Evolutionary conservation across 306 rosid species (phyloP), one percentile per base, ranked within the genome.

Genomic region (Citrullus mucosospermus): DNA sequence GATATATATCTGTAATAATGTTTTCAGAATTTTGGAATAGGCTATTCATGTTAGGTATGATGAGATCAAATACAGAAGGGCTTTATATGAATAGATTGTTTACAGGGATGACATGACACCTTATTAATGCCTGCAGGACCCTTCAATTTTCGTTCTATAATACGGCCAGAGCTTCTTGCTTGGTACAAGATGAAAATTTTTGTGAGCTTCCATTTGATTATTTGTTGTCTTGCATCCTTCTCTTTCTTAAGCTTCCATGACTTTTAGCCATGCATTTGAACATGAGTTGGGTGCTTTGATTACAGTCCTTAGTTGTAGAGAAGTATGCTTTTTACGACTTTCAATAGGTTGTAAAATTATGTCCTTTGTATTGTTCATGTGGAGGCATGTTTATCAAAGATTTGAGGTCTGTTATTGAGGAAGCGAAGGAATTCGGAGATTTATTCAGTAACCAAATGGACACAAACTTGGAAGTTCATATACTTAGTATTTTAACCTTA

Each of bases 41-140:
- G 78, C 62, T 50, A 74, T 74, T 74, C 43, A 50, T 74, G 62
- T 30, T 54, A 74, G 78, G 60, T 51, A 54, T 74, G 32, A 74
- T 74, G 76, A 70, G 76, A 70, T 67, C 32, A 67, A 67, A 67
- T 67, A 67, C 74, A 67, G 48, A 56, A 69, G 34, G 59, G 77
- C 43, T 72, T 72, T 72, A 13, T 72, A 48, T 48, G 77, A 72
- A 15, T 72, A 25, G 59, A 50, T 72, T 72, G 77, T 72, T 48
- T 72, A 50, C 25, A 28, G 77, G 77, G 14, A 71, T 68, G 17
- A 63, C 41, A n/a, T 17, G 57, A 16, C 20, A 65, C 22, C 56
- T 44, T 69, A 28, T 69, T 43, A 22, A 43, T 69, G 75, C 50
- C 20, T 43, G 75, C 56, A 69, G 75, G 75, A 44, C 56, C 56